Base-by-base conservation (phyloP, 2,329 filamentous ascomycete species). In the Thelonectria olida region DNA sequence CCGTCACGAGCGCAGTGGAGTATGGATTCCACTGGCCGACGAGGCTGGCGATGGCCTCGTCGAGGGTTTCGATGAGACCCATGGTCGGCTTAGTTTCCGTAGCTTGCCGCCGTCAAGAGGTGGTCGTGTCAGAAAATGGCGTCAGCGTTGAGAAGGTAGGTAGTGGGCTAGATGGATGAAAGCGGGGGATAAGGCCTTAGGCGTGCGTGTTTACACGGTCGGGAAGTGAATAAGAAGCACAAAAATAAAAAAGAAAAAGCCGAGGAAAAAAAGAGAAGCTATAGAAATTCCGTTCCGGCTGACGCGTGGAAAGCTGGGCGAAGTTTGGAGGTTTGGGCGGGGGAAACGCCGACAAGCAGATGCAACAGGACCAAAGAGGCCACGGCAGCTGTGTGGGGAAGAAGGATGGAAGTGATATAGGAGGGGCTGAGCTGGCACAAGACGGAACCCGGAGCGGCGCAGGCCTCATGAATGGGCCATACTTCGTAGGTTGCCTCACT, bases 1-100 rank as follows among this genome's bases (percentile, higher is more conserved):
- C 73, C 22, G 90, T 85, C 45, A 88, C 84, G 65, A 99, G 83
- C 19, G 70, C 73, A 3, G 92, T 96, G 27, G 92, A 92, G 80
- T 91, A 91, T 67, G 85, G 79, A 75, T 96, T 93, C 93, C 94
- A 97, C 78, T 92, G 90, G 36, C 88, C 85, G 57, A 96, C 81
- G 53, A 95, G 78, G 63, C 85, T 82, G 52, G 89, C 88, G 66
- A 96, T 80, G 73, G 87, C 82, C 69, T 87, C 82, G 80, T 97
- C 93, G 69, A 96, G 80, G 78, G 87, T 85, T 72, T 88, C 83
- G 75, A 85, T 73, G 53, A 81, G 67, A 54, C 79, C 76, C 80
- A 82, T 82, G 38, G 62, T 69, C 52, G 48, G 52, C 55, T 62
- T 53, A 48, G 22, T 55, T 22, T 50, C 52, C 38, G 54, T 39